These are phyloP conservation scores for Evernia prunastri DNA, from an alignment of 495 filamentous ascomycete genomes.

Conservation along the genomic window DNA sequence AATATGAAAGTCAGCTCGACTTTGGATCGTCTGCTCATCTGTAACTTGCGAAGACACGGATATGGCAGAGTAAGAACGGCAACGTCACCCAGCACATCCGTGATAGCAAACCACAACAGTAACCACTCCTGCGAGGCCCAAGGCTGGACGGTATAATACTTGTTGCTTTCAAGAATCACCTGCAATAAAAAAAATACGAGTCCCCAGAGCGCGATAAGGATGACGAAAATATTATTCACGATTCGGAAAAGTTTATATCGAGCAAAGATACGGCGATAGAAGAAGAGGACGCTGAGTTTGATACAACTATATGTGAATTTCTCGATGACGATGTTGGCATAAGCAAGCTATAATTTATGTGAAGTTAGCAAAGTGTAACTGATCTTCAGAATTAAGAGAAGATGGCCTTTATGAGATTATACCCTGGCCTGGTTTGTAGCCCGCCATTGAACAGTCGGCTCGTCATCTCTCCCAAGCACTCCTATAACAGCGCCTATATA, in stretches of 20 bases:
- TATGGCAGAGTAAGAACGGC: slow-evolving; percentile 14
- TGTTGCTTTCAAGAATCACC: background rate
- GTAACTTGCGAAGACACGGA: slow-evolving; percentile 15
- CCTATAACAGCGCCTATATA: background rate
- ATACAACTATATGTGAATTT: slow-evolving; percentile 17
- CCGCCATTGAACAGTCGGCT: background rate
- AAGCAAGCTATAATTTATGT: background rate
- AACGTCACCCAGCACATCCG: slow-evolving; percentile 15
- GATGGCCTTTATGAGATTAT: background rate
- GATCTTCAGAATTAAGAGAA: background rate
- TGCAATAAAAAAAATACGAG: slow-evolving; percentile 4
- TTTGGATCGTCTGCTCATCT: slow-evolving; percentile 6
- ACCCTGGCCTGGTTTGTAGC: background rate
- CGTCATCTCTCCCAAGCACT: background rate
- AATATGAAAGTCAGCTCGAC: background rate
- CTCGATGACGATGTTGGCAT: slow-evolving; percentile 6
- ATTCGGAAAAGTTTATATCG: background rate
- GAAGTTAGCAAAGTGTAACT: background rate
- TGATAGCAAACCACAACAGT: slow-evolving; percentile 17
- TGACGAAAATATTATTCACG: slow-evolving; percentile 5
- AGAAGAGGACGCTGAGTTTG: slow-evolving; percentile 19
- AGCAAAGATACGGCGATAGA: slow-evolving; percentile 18
- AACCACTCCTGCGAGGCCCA: background rate
- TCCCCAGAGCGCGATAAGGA: slow-evolving; percentile 11
- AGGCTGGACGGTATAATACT: background rate